Percentiles rank a stretch among this genome's conserved stretches.
phyloP scores from a whole-genome alignment of 441 rosid genomes.

The Aleurites moluccanus region DNA sequence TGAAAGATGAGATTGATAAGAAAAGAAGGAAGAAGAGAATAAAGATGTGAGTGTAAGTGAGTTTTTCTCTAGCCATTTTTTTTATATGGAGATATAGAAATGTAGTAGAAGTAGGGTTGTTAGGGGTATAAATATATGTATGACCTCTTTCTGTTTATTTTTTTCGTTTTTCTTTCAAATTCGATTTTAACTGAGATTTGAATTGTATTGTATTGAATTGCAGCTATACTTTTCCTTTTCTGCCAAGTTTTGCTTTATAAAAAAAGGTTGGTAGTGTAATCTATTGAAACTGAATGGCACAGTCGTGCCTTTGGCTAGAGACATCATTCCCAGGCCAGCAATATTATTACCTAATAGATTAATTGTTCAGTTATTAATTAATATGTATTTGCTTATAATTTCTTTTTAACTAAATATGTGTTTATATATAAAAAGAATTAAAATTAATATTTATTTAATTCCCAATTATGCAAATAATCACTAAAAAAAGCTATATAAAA shows the following conservation, averaged over 20 bases:
- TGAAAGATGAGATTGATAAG: slow-evolving; percentile 9
- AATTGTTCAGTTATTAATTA: not conserved
- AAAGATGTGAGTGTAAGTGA: not conserved
- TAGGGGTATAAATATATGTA: not conserved
- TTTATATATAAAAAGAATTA: no score
- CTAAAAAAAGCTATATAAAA: no score
- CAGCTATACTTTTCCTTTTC: slow-evolving; percentile 6
- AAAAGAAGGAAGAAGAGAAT: slow-evolving; percentile 12
- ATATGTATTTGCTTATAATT: not conserved
- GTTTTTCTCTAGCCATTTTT: slow-evolving; percentile 11
- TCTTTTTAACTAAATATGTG: not conserved
- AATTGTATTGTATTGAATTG: not conserved
- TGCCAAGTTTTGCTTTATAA: slow-evolving; percentile 22
- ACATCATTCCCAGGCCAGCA: not conserved
- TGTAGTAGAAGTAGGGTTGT: not conserved
- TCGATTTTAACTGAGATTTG: no score
- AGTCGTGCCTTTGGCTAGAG: not conserved
- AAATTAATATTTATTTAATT: no score
- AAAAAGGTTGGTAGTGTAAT: slow-evolving; percentile 12
- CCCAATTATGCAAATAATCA: no score
- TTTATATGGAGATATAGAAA: not conserved
- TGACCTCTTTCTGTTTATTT: no score
- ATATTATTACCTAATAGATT: no score
- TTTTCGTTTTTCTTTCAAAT: no score
- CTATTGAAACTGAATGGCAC: slow-evolving; percentile 1